Conservation (phyloP, 129 eudicot genomes). For the Centella asiatica region DNA sequence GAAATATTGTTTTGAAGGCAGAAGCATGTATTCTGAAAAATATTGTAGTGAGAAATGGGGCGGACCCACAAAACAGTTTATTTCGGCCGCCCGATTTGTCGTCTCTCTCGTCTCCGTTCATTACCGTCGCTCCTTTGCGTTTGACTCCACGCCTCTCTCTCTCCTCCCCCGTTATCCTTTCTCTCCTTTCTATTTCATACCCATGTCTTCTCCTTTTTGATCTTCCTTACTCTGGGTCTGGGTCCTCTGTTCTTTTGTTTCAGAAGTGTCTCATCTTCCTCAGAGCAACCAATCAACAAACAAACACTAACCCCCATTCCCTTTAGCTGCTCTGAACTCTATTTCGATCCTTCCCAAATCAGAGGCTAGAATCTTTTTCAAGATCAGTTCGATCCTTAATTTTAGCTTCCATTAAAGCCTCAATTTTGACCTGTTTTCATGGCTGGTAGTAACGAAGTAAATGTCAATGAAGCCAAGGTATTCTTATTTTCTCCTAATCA, state of each 20-base stretch:
- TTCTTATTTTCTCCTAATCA: neutral
- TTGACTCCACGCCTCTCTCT: slow-evolving; percentile 33
- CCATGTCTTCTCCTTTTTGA: slow-evolving; percentile 16
- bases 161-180: slow-evolving; percentile 12
- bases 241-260: slow-evolving; percentile 19
- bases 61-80: slow-evolving; percentile 14
- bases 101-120: slow-evolving; percentile 67
- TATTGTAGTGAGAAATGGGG: neutral
- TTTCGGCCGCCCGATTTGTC: slow-evolving; percentile 49
- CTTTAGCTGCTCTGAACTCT: neutral
- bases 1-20: too few relatives aligned
- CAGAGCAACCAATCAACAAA: slow-evolving; percentile 19
- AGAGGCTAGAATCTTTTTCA: slow-evolving; percentile 6
- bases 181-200: slow-evolving; percentile 9
- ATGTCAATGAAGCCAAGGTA: slow-evolving; percentile 81
- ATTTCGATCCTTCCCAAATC: slow-evolving; percentile 16
- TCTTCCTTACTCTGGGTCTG: slow-evolving; percentile 5
- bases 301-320: neutral
- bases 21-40: too few relatives aligned
- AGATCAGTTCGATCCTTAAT: slow-evolving; percentile 11
- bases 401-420: slow-evolving; percentile 9
- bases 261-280: slow-evolving; percentile 37
- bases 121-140: slow-evolving; percentile 44
- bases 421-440: slow-evolving; percentile 21
- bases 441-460: slow-evolving; percentile 87